phyloP scores from a whole-genome alignment of 1,284 basidiomycete species.

The Pyrrhoderma noxium region DNA sequence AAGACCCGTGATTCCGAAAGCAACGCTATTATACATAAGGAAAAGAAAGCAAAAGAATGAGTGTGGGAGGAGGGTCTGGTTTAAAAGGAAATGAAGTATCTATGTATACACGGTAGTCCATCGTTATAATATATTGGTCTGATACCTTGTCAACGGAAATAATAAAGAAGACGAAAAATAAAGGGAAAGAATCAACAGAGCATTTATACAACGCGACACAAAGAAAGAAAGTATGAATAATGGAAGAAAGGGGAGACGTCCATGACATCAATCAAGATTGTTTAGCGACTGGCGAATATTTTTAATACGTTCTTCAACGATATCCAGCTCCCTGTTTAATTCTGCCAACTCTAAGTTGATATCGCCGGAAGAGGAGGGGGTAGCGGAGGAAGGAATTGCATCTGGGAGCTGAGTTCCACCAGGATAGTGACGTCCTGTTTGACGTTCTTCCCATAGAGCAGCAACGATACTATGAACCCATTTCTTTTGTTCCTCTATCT shows the following conservation, averaged over 20 bases:
- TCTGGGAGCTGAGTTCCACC: slow-evolving; percentile 24
- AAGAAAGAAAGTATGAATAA: not conserved
- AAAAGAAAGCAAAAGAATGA: no score
- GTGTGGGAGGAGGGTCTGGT: no score
- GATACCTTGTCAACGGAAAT: no score
- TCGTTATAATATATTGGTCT: no score
- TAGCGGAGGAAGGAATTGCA: slow-evolving; percentile 16
- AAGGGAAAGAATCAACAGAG: not conserved
- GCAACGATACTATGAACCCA: slow-evolving; percentile 66
- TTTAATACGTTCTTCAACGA: slow-evolving; percentile 47
- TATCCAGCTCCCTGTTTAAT: slow-evolving; percentile 45
- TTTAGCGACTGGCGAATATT: slow-evolving; percentile 33
- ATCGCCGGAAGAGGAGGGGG: slow-evolving; percentile 25
- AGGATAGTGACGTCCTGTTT: slow-evolving; percentile 31
- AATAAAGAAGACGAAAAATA: not conserved
- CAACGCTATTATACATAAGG: no score
- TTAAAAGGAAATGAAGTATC: no score
- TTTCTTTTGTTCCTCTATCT: slow-evolving; percentile 60
- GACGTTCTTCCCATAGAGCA: slow-evolving; percentile 63
- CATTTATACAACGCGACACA: not conserved
- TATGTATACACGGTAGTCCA: no score
- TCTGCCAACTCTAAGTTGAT: slow-evolving; percentile 44
- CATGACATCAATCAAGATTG: slow-evolving; percentile 21
- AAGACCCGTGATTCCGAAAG: no score
- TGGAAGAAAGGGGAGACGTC: not conserved